Conservation (phyloP, 805 yeast genomes). For the Metschnikowia similis region DNA sequence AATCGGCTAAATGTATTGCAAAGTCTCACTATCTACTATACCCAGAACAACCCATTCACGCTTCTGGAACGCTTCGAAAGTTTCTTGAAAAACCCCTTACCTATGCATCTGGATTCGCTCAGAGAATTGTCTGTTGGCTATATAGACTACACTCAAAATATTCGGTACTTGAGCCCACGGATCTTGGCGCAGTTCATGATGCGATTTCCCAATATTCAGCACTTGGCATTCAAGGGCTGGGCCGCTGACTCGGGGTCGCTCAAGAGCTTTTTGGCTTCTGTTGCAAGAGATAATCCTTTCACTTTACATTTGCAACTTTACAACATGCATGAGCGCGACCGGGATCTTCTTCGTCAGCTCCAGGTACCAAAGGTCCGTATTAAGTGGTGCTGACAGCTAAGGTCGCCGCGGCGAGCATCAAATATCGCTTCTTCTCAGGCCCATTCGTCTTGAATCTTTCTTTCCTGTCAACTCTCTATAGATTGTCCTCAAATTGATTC, state of each 20-base stretch:
- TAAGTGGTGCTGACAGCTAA: neutral
- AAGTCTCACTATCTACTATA: conserved; percentile 22
- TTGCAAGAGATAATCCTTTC: conserved; percentile 3
- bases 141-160: conserved; percentile 10
- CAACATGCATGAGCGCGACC: conserved; percentile 1
- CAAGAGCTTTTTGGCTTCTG: conserved; percentile 3
- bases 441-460: too few species aligned
- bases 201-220: conserved; percentile 16
- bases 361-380: neutral
- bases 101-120: conserved; percentile 15
- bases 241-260: conserved; percentile 14
- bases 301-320: conserved; percentile 4
- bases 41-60: conserved; percentile 28
- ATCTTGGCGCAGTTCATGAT: conserved; percentile 11
- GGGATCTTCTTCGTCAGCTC: neutral
- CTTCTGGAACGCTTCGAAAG: conserved; percentile 35
- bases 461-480: too few species aligned
- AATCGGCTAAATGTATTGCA: conserved; percentile 23
- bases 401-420: neutral
- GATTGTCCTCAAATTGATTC: too few species aligned
- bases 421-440: too few species aligned
- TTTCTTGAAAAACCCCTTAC: conserved; percentile 23
- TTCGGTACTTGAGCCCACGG: conserved; percentile 12
- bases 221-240: conserved; percentile 23
- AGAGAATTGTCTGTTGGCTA: conserved; percentile 14